These are phyloP conservation scores for Wallacemonas sp. DNA, from an alignment of 208 protist species.

Conservation along the genomic window DNA sequence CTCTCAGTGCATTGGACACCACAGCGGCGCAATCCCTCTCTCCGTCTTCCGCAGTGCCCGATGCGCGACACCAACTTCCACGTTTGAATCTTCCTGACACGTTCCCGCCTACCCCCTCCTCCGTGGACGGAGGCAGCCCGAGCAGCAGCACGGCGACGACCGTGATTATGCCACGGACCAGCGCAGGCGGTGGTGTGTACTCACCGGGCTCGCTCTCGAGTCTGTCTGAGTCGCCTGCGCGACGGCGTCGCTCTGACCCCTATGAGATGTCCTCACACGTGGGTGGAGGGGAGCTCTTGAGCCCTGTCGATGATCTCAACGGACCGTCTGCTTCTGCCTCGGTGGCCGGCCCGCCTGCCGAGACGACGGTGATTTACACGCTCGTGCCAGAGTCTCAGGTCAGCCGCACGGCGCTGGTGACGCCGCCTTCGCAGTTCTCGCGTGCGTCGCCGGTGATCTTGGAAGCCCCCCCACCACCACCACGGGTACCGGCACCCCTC, in stretches of 20 bases:
- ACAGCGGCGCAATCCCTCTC: too few species aligned
- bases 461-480: background rate
- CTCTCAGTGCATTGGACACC: too few species aligned
- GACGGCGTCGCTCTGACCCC: too few species aligned
- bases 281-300: too few species aligned
- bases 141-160: conserved; percentile 9
- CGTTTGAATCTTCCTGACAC: too few species aligned
- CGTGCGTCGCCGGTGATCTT: background rate
- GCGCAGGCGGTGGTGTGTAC: too few species aligned
- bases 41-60: too few species aligned
- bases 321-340: background rate
- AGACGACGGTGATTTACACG: conserved; percentile 2
- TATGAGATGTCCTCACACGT: too few species aligned
- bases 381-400: conserved; percentile 2
- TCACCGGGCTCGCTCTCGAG: background rate
- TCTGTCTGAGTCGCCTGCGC: too few species aligned
- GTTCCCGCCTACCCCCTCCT: background rate
- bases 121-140: background rate
- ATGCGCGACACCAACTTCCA: too few species aligned
- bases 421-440: background rate
- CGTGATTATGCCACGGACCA: too few species aligned
- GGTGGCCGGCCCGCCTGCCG: background rate
- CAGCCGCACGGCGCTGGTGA: background rate
- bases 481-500: background rate
- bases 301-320: too few species aligned